Evolutionary conservation across 2,329 filamentous ascomycete genomes (phyloP), one percentile per base, ranked within the genome.

Genomic region (Pestalotiopsis sp.): DNA sequence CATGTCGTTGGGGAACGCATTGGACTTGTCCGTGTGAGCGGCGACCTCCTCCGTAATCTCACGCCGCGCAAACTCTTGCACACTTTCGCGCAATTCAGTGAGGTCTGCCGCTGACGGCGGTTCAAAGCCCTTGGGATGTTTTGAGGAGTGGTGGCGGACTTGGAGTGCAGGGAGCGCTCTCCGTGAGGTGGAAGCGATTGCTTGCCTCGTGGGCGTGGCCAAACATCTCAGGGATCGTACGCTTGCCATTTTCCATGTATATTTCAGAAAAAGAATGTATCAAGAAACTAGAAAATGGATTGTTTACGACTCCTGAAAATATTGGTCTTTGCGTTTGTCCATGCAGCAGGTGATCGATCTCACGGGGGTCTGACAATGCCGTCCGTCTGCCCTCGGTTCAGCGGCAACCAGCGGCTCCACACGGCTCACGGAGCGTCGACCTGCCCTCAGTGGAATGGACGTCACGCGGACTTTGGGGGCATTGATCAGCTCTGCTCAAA

Each of bases 1-100:
- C 92, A 99, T 95, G 6, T 92, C 90, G 64, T 89, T 87, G 3
- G 96, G 96, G 80, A 99, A 99, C 63, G 89, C 90, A 86, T 98
- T 98, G 77, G 86, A 86, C 77, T 88, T 88, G 83, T 99, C 95
- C n/a, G 94, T 97, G 68, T 85, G 84, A 12, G 93, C 88, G 0
- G 95, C 96, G 14, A 98, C 83, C 72, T 94, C 91, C 78, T 94
- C 92, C 23, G 94, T 84, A 68, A 98, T 95, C 80, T 98, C 94
- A 75, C 95, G 90, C 70, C 93, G 90, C 25, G 93, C 91, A 76
- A 99, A 99, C 68, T 98, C 95, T 75, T 94, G 93, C 36, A 97
- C 94, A 31, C 92, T 86, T 76, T 95, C 93, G 68, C 94, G 90
- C 69, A 97, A 85, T 82, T 97, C 94, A 25, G 91, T 82, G 7